Conservation (phyloP, 495 filamentous ascomycete species). For the Staphylotrichum tortipilum region DNA sequence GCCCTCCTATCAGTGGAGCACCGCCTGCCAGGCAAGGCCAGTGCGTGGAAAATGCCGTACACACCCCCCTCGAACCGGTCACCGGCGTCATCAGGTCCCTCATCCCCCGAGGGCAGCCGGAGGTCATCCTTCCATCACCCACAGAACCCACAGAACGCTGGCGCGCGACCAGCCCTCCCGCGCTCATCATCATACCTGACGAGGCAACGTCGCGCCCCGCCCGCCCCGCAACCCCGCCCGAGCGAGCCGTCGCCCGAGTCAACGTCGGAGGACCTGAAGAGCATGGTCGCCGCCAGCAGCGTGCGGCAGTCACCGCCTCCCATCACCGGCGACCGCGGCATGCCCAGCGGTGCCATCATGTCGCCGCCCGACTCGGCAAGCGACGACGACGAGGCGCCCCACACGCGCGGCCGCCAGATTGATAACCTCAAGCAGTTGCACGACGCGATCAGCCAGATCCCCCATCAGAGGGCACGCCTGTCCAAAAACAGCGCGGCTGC, state of each 20-base stretch:
- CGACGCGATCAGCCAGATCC: slow-evolving; percentile 71
- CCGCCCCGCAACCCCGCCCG: slow-evolving; percentile 27
- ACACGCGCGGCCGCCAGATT: slow-evolving; percentile 42
- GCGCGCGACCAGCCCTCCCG: slow-evolving; percentile 49
- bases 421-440: slow-evolving; percentile 69
- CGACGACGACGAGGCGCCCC: slow-evolving; percentile 66
- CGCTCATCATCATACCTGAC: slow-evolving; percentile 71
- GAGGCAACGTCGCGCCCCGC: slow-evolving; percentile 42
- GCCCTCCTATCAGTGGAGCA: slow-evolving; percentile 1
- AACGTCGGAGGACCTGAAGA: slow-evolving; percentile 43
- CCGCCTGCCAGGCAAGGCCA: not conserved
- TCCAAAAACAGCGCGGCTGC: slow-evolving; percentile 35
- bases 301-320: slow-evolving; percentile 76
- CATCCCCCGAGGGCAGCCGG: slow-evolving; percentile 54
- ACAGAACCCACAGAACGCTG: slow-evolving; percentile 31
- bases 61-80: slow-evolving; percentile 79
- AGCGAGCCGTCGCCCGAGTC: slow-evolving; percentile 35
- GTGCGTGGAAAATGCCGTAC: slow-evolving; percentile 66
- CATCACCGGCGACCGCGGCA: slow-evolving; percentile 52
- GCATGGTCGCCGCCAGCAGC: slow-evolving; percentile 40
- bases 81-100: slow-evolving; percentile 59
- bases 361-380: slow-evolving; percentile 84
- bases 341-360: slow-evolving; percentile 72
- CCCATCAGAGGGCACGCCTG: slow-evolving; percentile 56
- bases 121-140: slow-evolving; percentile 44